These are phyloP conservation scores for Leptomonas pyrrhocoris DNA, from an alignment of 208 protist genomes.

Conservation along the genomic window DNA sequence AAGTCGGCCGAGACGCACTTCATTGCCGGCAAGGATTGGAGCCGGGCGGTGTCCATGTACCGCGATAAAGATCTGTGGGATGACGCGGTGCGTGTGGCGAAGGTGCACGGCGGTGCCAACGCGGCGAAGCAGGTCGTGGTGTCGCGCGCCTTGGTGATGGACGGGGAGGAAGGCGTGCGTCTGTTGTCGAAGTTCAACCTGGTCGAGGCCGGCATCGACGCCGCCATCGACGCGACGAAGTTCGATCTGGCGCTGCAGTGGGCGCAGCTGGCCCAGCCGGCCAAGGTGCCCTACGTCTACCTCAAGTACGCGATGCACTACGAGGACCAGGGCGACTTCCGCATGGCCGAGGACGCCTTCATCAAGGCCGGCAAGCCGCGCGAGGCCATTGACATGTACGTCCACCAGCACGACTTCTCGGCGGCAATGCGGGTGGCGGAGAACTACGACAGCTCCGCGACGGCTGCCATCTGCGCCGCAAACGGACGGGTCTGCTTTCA, in stretches of 20 bases:
- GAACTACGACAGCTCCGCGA: conserved; percentile 86
- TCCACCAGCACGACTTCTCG: conserved; percentile 96
- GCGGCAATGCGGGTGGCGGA: conserved; percentile 97
- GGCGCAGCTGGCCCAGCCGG: conserved; percentile 86
- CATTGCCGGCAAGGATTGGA: conserved; percentile 95
- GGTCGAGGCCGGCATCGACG: conserved; percentile 95
- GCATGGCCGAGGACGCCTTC: conserved; percentile 96
- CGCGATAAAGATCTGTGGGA: conserved; percentile 95
- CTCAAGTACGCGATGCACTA: conserved; percentile 97
- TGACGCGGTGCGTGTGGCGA: conserved; percentile 97
- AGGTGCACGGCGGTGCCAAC: conserved; percentile 93
- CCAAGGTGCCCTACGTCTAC: conserved; percentile 95
- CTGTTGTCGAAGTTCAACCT: conserved; percentile 95
- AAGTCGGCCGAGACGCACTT: conserved; percentile 96
- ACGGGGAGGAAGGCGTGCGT: conserved; percentile 94
- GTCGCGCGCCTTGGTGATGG: conserved; percentile 91
- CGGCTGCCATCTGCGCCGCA: conserved; percentile 89
- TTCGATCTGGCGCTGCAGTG: conserved; percentile 96
- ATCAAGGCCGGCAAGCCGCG: conserved; percentile 96
- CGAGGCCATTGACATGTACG: conserved; percentile 97
- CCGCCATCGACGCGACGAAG: conserved; percentile 91
- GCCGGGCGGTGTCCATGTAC: conserved; percentile 98
- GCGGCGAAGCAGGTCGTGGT: conserved; percentile 95
- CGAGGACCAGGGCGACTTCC: conserved; percentile 96
- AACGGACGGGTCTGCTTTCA: conserved; percentile 89